Percentiles rank a stretch among this genome's conserved stretches.
These are phyloP conservation scores for Pharnaceum exiguum DNA, from an alignment of 148 eudicot species.

Conservation along the genomic window DNA sequence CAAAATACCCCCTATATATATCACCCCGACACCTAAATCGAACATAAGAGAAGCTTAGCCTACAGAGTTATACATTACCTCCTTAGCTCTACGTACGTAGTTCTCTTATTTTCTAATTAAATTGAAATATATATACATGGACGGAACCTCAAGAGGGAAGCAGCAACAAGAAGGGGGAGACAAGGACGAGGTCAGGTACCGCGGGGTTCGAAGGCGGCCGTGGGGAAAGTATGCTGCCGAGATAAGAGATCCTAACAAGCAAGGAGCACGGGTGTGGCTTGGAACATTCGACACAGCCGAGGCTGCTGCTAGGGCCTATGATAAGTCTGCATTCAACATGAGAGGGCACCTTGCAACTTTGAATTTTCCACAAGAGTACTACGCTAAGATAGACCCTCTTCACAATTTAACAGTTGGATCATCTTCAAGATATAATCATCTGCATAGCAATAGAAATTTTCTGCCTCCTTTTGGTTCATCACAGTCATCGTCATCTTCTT, in stretches of 20 bases:
- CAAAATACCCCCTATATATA: constrained; percentile 12
- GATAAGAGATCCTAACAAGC: constrained; percentile 42
- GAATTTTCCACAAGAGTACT: constrained; percentile 53
- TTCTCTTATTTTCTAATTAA: too few species aligned
- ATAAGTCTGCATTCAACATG: constrained; percentile 47
- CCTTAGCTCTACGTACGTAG: too few species aligned
- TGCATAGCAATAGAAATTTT: neutral
- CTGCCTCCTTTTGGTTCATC: neutral
- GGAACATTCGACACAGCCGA: constrained; percentile 42
- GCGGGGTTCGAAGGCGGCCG: constrained; percentile 24
- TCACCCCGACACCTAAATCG: neutral
- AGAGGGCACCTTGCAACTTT: constrained; percentile 50
- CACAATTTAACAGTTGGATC: constrained; percentile 19
- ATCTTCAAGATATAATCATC: constrained; percentile 9
- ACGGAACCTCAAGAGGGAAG: constrained; percentile 21
- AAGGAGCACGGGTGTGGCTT: constrained; percentile 53
- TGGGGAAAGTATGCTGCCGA: constrained; percentile 51
- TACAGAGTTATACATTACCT: neutral
- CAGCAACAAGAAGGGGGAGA: constrained; percentile 22
- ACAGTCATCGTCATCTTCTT: neutral
- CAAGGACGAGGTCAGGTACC: constrained; percentile 24
- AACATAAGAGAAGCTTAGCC: neutral
- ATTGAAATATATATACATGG: constrained; percentile 13
- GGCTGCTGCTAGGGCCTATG: constrained; percentile 52
- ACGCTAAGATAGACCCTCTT: constrained; percentile 25